A percentile compares a stretch with the other conserved stretches of the same genome.
Conservation (phyloP, 768 basidiomycete species). For the Naganishia onofrii region DNA sequence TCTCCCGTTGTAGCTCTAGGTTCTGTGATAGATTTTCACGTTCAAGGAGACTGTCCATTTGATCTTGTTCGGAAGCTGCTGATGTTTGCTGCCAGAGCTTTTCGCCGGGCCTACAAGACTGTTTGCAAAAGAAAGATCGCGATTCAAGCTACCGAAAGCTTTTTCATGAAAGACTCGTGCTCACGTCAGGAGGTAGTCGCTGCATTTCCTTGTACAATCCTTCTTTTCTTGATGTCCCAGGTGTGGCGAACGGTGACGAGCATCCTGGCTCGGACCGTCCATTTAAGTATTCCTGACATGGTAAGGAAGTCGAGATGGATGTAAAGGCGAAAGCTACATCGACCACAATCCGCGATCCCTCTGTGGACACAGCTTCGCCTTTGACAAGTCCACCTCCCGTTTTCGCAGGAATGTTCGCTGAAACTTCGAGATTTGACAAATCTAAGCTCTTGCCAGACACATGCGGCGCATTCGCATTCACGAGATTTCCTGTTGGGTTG, state of each 20-base stretch:
- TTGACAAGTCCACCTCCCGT: not conserved
- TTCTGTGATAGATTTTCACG: not conserved
- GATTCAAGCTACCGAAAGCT: not conserved
- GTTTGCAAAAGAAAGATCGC: not conserved
- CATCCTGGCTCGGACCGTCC: not conserved
- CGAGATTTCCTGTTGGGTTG: not conserved
- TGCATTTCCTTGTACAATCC: not conserved
- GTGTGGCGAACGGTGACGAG: not conserved
- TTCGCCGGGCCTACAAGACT: conserved; percentile 15
- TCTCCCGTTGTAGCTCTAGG: not conserved
- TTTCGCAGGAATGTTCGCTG: not conserved
- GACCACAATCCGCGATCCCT: not conserved
- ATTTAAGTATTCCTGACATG: not conserved
- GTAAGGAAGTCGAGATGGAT: not conserved
- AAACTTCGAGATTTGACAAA: not conserved
- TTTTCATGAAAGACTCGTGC: not conserved
- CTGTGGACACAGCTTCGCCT: not conserved
- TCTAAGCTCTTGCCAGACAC: not conserved
- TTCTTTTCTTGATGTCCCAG: not conserved
- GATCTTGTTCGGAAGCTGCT: not conserved
- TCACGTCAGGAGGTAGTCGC: not conserved
- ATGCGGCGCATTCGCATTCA: not conserved
- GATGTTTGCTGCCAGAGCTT: not conserved
- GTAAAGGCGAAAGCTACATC: not conserved
- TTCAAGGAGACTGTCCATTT: not conserved